phyloP scores from a whole-genome alignment of 176 grass and related monocot genomes.

The Bolboschoenus planiculmis region DNA sequence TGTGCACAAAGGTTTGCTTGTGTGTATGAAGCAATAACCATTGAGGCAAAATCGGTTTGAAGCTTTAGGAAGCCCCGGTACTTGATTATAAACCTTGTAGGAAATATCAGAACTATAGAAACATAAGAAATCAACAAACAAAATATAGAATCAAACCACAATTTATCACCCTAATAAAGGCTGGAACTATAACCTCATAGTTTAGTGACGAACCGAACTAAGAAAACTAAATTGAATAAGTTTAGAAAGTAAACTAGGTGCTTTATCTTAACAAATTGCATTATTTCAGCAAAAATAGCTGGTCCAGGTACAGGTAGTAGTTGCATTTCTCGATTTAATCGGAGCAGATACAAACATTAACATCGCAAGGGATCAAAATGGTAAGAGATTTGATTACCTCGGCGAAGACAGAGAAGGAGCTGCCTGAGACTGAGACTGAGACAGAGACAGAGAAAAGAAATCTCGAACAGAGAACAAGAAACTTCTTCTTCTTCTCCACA shows the following conservation, averaged over 20 bases:
- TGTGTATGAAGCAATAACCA: constrained; percentile 41
- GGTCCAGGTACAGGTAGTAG: not conserved
- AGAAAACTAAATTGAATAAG: not conserved
- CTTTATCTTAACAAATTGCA: not conserved
- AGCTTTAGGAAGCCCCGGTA: constrained; percentile 1
- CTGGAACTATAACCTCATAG: not conserved
- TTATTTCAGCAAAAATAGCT: not conserved
- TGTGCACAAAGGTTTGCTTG: constrained; percentile 20
- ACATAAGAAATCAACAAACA: constrained; percentile 19
- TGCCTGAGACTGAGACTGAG: not conserved
- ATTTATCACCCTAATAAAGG: not conserved
- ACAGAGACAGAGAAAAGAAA: not conserved
- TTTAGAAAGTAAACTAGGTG: not conserved
- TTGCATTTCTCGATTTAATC: not conserved
- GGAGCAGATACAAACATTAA: not conserved
- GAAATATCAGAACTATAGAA: constrained; percentile 41
- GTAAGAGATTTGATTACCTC: not conserved
- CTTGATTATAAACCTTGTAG: constrained; percentile 39
- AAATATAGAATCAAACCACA: not conserved
- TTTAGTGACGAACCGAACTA: not conserved
- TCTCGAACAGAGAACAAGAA: not conserved
- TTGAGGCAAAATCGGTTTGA: constrained; percentile 17
- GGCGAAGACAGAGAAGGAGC: not conserved
- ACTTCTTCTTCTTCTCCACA: constrained; percentile 5
- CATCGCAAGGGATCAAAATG: not conserved